Evolutionary conservation across 2,329 filamentous ascomycete genomes (phyloP).

Genomic region (Stemphylium vesicarium): DNA sequence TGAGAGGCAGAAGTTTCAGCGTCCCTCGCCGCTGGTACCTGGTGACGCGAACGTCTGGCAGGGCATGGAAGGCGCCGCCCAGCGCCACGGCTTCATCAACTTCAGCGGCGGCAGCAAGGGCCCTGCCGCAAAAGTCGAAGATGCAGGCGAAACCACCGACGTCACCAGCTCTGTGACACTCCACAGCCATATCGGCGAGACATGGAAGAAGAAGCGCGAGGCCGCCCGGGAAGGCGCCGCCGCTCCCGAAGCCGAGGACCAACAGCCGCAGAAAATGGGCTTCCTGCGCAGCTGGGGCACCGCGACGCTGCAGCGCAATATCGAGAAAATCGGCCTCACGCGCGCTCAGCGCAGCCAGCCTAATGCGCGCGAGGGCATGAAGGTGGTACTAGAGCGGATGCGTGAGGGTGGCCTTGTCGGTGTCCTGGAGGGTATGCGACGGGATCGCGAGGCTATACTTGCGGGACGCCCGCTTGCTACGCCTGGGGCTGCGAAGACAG

Average conservation of each 20-base stretch:
- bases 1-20: conserved; percentile 74
- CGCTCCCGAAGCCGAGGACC: conserved; percentile 45
- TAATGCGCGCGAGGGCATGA: conserved; percentile 84
- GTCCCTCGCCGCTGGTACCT: conserved; percentile 44
- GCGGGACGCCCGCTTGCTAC: conserved; percentile 31
- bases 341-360: conserved; percentile 79
- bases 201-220: conserved; percentile 59
- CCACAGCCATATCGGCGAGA: conserved; percentile 73
- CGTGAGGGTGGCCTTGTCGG: conserved; percentile 70
- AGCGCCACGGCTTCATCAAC: conserved; percentile 42
- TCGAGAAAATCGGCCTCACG: conserved; percentile 78
- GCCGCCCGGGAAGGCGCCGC: conserved; percentile 47
- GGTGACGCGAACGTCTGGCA: conserved; percentile 35
- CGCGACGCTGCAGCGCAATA: conserved; percentile 76
- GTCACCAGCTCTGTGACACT: conserved; percentile 78
- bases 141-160: conserved; percentile 60
- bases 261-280: conserved; percentile 58
- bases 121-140: conserved; percentile 37
- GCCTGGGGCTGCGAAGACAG: conserved; percentile 20
- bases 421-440: conserved; percentile 73
- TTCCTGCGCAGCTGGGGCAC: conserved; percentile 70
- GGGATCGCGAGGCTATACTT: conserved; percentile 59
- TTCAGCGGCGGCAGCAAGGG: conserved; percentile 25
- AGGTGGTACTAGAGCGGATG: conserved; percentile 75
- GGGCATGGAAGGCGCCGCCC: conserved; percentile 40